Base-by-base conservation (phyloP, 1,284 basidiomycete species). In the Fomitopsis betulina region DNA sequence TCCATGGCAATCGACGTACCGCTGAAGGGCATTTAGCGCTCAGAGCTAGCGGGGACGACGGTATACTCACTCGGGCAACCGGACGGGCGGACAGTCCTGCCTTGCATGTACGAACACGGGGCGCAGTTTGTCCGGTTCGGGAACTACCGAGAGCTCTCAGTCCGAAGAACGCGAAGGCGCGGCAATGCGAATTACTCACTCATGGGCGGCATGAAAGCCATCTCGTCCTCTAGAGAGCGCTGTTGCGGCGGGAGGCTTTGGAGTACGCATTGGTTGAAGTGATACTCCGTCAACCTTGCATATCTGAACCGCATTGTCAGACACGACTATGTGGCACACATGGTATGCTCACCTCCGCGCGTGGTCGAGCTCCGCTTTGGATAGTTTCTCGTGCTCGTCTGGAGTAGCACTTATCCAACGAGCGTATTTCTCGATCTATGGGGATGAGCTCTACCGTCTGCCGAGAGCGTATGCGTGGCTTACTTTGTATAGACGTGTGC, bases 401-500 rank as follows among this genome's bases (percentile, higher is more conserved):
- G 85, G 84, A 21, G 84, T 86, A 4, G 79, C 75, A 23, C 83
- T 83, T 43, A 97, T 90, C 65, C 87, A 85, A 38, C 89, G 84
- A 17, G 93, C 86, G 69, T 86, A 93, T 70, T 87, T 89, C 72
- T 96, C 94, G 56, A 96, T 91, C 94, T 96, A 32, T 1, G 23
- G 35, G 25, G 52, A 52, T 43, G 43, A 37, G n/a, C n/a, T n/a
- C 17, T 1, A 15, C 7, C n/a, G 19, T 40, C 54, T 21, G 21
- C 15, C 32, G 5, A 12, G 27, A 3, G 25, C 7, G 3, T 27
- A 7, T 17, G 6, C 5, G 15, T 25, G 8, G 66, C 78, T 53
- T 60, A 91, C 94, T 82, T 97, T 97, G 77, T 82, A 86, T 55
- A 96, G 70, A 61, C 94, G 78, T 37, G 89, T 91, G n/a, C 94